phyloP scores from a whole-genome alignment of 2,329 filamentous ascomycete species.

The Gliomastix tumulicola region DNA sequence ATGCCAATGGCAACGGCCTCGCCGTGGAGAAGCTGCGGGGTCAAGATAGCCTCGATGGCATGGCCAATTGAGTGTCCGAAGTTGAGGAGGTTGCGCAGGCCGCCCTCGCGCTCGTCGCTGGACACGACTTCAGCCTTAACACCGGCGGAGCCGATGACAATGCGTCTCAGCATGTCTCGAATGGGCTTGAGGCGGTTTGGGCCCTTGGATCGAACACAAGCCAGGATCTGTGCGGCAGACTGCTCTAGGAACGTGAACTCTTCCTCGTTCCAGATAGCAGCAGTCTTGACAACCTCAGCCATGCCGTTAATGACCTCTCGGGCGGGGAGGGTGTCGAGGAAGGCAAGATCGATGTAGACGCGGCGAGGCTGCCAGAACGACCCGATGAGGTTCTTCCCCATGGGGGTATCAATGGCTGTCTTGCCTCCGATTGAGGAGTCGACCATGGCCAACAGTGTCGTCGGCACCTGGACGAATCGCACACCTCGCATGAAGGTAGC shows the following conservation, averaged over 20 bases:
- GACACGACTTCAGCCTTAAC: conserved; percentile 95
- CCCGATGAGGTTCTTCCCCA: conserved; percentile 93
- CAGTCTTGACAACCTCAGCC: conserved; percentile 97
- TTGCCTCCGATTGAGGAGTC: conserved; percentile 98
- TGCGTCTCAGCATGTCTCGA: conserved; percentile 61
- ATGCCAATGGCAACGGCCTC: conserved; percentile 96
- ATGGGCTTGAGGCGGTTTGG: conserved; percentile 63
- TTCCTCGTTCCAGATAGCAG: conserved; percentile 86
- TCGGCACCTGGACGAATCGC: conserved; percentile 93
- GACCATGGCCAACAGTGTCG: conserved; percentile 92
- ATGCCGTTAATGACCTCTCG: conserved; percentile 97
- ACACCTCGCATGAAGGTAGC: conserved; percentile 98
- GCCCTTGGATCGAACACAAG: conserved; percentile 23
- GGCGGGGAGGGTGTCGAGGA: conserved; percentile 82
- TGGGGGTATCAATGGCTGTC: conserved; percentile 92
- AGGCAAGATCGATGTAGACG: conserved; percentile 90
- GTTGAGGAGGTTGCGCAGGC: conserved; percentile 88
- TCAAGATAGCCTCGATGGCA: conserved; percentile 90
- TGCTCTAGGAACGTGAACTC: conserved; percentile 83
- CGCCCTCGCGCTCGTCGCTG: conserved; percentile 88
- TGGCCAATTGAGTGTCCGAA: conserved; percentile 98
- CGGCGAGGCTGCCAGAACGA: conserved; percentile 94
- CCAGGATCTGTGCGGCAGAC: conserved; percentile 69
- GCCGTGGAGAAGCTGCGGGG: conserved; percentile 90
- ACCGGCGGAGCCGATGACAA: conserved; percentile 83